These are phyloP conservation scores for Trichoderma lentiforme DNA, from an alignment of 2,329 filamentous ascomycete genomes.

Conservation along the genomic window DNA sequence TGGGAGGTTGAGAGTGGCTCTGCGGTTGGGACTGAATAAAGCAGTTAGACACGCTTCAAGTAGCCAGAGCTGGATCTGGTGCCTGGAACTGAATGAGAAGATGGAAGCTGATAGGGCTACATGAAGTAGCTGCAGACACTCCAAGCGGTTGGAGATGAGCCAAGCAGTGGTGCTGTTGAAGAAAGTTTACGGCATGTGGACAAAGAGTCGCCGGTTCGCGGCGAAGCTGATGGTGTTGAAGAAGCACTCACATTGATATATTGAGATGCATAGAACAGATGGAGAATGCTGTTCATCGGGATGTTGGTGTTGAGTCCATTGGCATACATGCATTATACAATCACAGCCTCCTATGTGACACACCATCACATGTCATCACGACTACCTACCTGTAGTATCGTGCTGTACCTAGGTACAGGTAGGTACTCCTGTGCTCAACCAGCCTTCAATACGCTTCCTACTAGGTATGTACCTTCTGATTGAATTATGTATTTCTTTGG, in stretches of 20 bases:
- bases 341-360: neutral
- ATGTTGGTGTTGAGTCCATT: neutral
- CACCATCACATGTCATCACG: neutral
- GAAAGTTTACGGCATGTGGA: neutral
- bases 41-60: neutral
- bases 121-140: neutral
- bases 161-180: neutral
- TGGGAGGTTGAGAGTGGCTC: neutral
- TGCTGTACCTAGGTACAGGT: neutral
- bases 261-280: neutral
- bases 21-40: no score
- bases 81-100: neutral
- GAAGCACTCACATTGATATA: neutral
- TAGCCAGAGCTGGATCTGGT: neutral
- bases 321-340: neutral
- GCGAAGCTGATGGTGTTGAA: neutral
- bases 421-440: no score
- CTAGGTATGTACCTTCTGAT: no score
- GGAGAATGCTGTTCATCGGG: neutral
- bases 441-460: no score
- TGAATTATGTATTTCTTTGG: no score
- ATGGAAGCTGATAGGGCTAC: neutral
- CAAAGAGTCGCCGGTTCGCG: neutral
- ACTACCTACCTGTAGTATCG: neutral
- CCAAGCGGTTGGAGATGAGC: neutral